Evolutionary conservation across 495 filamentous ascomycete species (phyloP), one percentile per base, ranked within the genome.

Genomic region (Bryoglossum gracile): DNA sequence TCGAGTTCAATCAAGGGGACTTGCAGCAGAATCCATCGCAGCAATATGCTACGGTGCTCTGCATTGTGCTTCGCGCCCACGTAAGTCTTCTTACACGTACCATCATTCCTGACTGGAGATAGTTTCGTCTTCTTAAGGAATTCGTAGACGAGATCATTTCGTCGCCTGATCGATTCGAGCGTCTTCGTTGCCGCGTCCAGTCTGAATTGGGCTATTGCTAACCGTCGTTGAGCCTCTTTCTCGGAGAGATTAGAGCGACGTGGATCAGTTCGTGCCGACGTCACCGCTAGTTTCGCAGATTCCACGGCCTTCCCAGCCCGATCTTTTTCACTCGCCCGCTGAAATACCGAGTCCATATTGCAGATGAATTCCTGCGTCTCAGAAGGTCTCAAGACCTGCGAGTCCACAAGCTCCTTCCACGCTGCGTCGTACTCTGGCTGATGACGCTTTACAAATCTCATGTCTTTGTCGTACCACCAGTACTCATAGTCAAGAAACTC

Each of bases 401-500:
- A 55, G 18, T 37, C 40, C 23, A 53, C 38, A 30, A 55, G 37
- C 30, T 51, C 41, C 41, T 47, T 52, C 53, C 53, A 55, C 11
- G 50, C 50, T 38, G 53, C 40, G 33, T 55, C 35, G 28, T 55
- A 46, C 40, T 17, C 28, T 40, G 16, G 40, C 53, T 55, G 50
- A 11, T 14, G 38, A 47, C 50, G 50, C 4, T 54, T 30, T 22
- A 47, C 35, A 18, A 37, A 40, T 13, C 33, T 16, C 13, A 35
- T 39, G 38, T 53, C 23, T 28, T 46, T 30, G 34, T 61, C 40
- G 50, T 53, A 51, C 25, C 23, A 6, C 17, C 34, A 30, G 42
- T 47, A 62, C 30, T 43, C 45, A 24, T 48, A 64, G 18, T 40
- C 42, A 23, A 62, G 45, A 33, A 60, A 62, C 44, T 64, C 61